Conservation (phyloP, 768 basidiomycete genomes). For the Suillus subalutaceus region DNA sequence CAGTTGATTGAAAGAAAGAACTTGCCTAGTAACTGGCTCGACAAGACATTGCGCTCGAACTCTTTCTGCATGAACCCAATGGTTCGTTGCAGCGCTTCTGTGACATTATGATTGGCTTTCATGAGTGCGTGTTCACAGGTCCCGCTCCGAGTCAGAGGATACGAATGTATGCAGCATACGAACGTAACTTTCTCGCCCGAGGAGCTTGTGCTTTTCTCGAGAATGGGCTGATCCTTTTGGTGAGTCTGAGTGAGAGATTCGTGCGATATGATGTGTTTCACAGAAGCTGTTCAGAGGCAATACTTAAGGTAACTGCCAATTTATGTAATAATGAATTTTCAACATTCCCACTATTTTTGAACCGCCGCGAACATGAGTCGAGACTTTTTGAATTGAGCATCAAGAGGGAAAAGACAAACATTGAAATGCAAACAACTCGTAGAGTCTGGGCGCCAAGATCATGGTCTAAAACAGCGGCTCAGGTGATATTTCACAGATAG, state of each 20-base stretch:
- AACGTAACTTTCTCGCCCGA: conserved; percentile 65
- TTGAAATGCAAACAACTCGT: too few species aligned
- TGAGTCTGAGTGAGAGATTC: neutral
- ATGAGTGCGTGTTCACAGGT: conserved; percentile 65
- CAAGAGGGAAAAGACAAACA: too few species aligned
- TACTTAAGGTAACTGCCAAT: too few species aligned
- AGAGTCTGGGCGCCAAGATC: too few species aligned
- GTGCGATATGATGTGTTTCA: neutral
- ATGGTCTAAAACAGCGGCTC: too few species aligned
- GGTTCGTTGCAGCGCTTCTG: conserved; percentile 84
- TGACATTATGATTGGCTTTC: conserved; percentile 88
- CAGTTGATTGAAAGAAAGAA: conserved; percentile 54
- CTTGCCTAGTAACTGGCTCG: conserved; percentile 82
- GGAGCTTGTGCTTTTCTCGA: conserved; percentile 43
- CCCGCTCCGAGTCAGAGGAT: neutral
- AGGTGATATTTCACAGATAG: too few species aligned
- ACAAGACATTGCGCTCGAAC: conserved; percentile 85
- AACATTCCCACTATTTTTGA: too few species aligned
- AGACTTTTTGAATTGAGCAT: too few species aligned
- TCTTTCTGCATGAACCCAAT: conserved; percentile 88
- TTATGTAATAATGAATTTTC: too few species aligned
- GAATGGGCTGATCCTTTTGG: conserved; percentile 20
- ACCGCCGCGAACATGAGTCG: too few species aligned
- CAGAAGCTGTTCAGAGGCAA: neutral
- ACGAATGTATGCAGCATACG: conserved; percentile 29